Conservation (phyloP, 2,329 filamentous ascomycete species). For the Ophiostoma populinum region DNA sequence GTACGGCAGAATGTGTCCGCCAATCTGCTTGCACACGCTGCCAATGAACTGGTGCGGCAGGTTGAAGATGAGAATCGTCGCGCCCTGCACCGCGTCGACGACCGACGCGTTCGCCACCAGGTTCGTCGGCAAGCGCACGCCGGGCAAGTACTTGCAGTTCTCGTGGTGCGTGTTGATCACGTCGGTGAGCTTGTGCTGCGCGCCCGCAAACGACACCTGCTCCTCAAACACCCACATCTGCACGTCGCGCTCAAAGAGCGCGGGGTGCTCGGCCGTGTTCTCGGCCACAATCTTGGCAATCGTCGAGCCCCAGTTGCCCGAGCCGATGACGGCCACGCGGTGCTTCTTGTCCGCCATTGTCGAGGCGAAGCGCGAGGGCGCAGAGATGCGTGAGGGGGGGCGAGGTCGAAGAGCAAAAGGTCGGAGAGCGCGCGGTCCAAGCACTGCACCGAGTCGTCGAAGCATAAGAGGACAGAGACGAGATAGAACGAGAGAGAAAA, state of each 20-base stretch:
- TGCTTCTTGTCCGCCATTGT: slow-evolving; percentile 42
- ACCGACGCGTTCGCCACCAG: slow-evolving; percentile 71
- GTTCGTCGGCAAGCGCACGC: slow-evolving; percentile 67
- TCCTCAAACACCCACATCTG: slow-evolving; percentile 99
- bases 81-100: slow-evolving; percentile 61
- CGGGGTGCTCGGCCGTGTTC: slow-evolving; percentile 61
- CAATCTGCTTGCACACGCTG: slow-evolving; percentile 66
- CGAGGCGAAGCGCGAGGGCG: background rate
- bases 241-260: slow-evolving; percentile 73
- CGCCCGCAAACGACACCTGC: slow-evolving; percentile 53
- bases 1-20: slow-evolving; percentile 78
- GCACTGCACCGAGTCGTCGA: background rate
- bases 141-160: slow-evolving; percentile 96
- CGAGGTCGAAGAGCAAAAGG: background rate
- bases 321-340: slow-evolving; percentile 87
- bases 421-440: background rate
- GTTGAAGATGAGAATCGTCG: slow-evolving; percentile 89
- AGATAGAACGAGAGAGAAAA: background rate
- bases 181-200: slow-evolving; percentile 68
- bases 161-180: slow-evolving; percentile 89
- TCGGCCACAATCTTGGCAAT: slow-evolving; percentile 96
- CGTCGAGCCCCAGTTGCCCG: slow-evolving; percentile 95
- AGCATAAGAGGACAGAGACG: background rate
- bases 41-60: slow-evolving; percentile 91
- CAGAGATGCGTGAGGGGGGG: background rate